Evolutionary conservation across 1,284 basidiomycete species (phyloP).

Genomic region (Violaceomyces palustris): DNA sequence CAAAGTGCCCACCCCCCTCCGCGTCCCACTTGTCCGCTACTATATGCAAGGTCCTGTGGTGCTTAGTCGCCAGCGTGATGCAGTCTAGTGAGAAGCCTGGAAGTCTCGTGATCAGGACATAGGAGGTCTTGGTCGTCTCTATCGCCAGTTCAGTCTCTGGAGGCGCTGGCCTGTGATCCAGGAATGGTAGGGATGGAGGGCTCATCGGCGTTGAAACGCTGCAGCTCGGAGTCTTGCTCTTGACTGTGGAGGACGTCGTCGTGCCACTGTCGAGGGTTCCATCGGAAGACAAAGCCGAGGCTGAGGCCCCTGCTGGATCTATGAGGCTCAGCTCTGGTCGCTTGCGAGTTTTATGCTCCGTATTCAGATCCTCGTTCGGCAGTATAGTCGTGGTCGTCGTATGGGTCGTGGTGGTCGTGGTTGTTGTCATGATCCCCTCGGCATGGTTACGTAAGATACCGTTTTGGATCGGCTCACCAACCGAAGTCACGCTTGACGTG

Average conservation of each 20-base stretch:
- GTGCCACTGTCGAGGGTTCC: background rate
- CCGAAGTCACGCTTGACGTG: background rate
- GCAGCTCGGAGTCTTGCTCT: conserved; percentile 17
- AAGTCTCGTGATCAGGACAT: conserved; percentile 27
- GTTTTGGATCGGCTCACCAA: background rate
- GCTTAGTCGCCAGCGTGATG: conserved; percentile 46
- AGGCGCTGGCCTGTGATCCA: conserved; percentile 35
- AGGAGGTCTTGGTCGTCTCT: conserved; percentile 22
- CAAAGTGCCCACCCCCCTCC: conserved; percentile 38
- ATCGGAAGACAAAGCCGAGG: background rate
- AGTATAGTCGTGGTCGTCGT: conserved; percentile 11
- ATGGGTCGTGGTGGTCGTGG: conserved; percentile 21
- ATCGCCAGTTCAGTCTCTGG: conserved; percentile 33
- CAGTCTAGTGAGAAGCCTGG: conserved; percentile 44
- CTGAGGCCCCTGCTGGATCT: background rate
- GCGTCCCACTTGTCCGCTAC: conserved; percentile 45
- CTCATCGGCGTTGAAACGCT: conserved; percentile 25
- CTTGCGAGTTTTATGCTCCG: background rate
- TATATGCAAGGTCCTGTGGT: conserved; percentile 41
- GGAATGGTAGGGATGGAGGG: conserved; percentile 28
- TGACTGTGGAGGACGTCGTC: background rate
- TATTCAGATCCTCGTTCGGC: conserved; percentile 8
- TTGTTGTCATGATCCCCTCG: conserved; percentile 13
- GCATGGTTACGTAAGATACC: background rate
- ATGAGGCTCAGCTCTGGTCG: background rate